These are phyloP conservation scores for Boletus sp. DNA, from an alignment of 768 basidiomycete species.

Conservation along the genomic window DNA sequence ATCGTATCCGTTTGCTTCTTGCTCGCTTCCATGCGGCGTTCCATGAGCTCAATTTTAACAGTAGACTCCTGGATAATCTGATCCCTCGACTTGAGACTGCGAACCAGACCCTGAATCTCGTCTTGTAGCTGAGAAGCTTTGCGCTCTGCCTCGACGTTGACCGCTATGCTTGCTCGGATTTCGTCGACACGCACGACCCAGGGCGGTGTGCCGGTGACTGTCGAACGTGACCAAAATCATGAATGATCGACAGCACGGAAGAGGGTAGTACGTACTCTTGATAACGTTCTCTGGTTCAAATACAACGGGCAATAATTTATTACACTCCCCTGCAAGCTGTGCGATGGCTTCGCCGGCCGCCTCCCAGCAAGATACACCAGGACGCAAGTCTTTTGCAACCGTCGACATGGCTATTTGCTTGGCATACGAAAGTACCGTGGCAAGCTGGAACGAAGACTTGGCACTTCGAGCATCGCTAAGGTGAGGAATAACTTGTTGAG, in stretches of 20 bases:
- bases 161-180: conserved; percentile 75
- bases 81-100: conserved; percentile 84
- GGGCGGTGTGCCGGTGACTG: conserved; percentile 74
- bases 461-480: conserved; percentile 73
- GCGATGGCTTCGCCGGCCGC: conserved; percentile 66
- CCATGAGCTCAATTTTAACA: conserved; percentile 95
- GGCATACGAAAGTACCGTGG: conserved; percentile 65
- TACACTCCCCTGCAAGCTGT: conserved; percentile 68
- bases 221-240: background rate
- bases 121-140: conserved; percentile 83
- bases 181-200: conserved; percentile 83
- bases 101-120: conserved; percentile 83
- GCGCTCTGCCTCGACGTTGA: conserved; percentile 91
- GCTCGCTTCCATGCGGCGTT: conserved; percentile 84
- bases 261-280: conserved; percentile 54
- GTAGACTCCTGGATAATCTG: conserved; percentile 83
- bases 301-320: conserved; percentile 63
- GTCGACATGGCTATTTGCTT: conserved; percentile 70
- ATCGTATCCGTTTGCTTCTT: conserved; percentile 90
- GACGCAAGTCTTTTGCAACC: conserved; percentile 63
- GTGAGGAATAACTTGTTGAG: conserved; percentile 80
- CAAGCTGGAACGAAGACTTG: conserved; percentile 75
- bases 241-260: background rate
- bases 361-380: conserved; percentile 72
- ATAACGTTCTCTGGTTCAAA: conserved; percentile 74